These are phyloP conservation scores for Saccharomyces hybrid DNA, from an alignment of 1,139 yeast species.

Conservation along the genomic window DNA sequence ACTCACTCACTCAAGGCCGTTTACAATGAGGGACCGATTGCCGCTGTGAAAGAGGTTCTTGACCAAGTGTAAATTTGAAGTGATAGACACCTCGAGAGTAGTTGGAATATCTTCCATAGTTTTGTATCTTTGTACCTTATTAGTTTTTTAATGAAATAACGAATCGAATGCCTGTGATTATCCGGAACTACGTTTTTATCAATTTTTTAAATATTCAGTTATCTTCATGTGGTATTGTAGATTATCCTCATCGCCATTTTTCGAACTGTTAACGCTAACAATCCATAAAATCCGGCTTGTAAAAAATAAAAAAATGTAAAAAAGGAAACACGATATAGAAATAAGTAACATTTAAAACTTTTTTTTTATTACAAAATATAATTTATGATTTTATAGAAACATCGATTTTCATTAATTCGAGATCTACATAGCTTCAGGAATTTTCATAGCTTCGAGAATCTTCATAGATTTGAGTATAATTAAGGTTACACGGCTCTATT, in stretches of 20 bases:
- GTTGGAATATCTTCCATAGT: background rate
- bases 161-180: background rate
- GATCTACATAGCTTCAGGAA: background rate
- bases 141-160: background rate
- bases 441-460: background rate
- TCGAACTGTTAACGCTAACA: too few species aligned
- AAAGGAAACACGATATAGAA: too few species aligned
- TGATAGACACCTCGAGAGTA: background rate
- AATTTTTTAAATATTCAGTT: background rate
- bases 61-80: constrained; percentile 15
- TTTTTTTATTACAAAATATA: too few species aligned
- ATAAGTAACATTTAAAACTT: too few species aligned
- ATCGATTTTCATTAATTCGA: too few species aligned
- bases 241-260: background rate
- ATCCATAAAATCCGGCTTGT: too few species aligned
- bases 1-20: constrained; percentile 13
- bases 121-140: background rate
- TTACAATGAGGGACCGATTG: constrained; percentile 15
- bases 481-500: background rate
- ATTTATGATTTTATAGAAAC: too few species aligned
- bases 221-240: background rate
- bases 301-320: too few species aligned
- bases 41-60: constrained; percentile 7
- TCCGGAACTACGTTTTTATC: too few species aligned
- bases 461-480: background rate